These are phyloP conservation scores for Begonia peltatifolia DNA, from an alignment of 306 rosid species.

Conservation along the genomic window DNA sequence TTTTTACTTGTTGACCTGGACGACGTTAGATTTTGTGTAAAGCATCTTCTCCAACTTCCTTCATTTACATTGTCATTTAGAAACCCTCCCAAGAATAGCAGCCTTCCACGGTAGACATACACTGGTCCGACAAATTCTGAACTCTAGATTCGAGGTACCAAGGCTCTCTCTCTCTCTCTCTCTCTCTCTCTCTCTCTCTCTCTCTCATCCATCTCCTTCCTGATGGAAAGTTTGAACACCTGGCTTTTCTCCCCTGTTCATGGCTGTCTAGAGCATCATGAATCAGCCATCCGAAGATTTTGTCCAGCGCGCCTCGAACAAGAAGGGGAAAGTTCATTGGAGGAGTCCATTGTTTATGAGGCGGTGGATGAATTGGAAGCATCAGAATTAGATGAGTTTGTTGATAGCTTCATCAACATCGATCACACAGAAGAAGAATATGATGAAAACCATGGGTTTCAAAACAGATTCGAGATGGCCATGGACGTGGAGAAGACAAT, in stretches of 20 bases:
- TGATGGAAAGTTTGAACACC: constrained; percentile 32
- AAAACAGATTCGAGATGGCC: too few relatives aligned
- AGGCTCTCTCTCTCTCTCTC: neutral
- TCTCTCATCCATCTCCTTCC: neutral
- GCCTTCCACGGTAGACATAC: too few relatives aligned
- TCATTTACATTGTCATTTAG: too few relatives aligned
- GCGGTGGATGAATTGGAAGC: constrained; percentile 24
- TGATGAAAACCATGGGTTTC: constrained; percentile 5
- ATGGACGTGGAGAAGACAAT: too few relatives aligned
- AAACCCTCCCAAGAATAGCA: too few relatives aligned
- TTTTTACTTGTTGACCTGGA: too few relatives aligned
- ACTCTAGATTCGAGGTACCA: too few relatives aligned
- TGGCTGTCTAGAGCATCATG: constrained; percentile 26
- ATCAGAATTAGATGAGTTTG: constrained; percentile 57
- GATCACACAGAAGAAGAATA: constrained; percentile 39
- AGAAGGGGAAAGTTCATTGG: constrained; percentile 33
- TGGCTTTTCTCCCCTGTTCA: constrained; percentile 30
- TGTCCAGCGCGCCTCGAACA: constrained; percentile 63
- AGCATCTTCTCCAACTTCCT: too few relatives aligned
- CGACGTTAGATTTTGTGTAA: too few relatives aligned
- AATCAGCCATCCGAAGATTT: constrained; percentile 51
- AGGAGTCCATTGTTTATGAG: constrained; percentile 24
- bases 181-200: neutral
- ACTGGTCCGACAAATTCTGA: too few relatives aligned
- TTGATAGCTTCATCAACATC: constrained; percentile 66